Conservation (phyloP, 495 filamentous ascomycete genomes). For the Endocarpon pusillum region DNA sequence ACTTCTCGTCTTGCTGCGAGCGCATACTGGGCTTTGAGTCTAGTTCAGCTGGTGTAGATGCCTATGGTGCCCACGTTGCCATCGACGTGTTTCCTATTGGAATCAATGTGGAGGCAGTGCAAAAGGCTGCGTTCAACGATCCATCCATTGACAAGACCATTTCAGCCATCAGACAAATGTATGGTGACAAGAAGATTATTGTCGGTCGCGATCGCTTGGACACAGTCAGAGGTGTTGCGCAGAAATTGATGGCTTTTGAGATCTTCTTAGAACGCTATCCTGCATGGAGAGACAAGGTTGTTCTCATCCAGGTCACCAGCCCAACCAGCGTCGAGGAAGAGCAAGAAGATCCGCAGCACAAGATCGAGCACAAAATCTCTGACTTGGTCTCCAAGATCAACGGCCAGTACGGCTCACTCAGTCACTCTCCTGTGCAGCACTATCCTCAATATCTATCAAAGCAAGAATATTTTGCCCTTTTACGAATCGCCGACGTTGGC, state of each 20-base stretch:
- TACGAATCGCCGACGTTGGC: conserved; percentile 73
- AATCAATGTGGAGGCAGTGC: conserved; percentile 59
- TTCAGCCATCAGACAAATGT: conserved; percentile 46
- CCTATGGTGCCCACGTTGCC: conserved; percentile 71
- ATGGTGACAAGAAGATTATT: conserved; percentile 74
- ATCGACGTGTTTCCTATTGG: conserved; percentile 86
- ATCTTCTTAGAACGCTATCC: conserved; percentile 74
- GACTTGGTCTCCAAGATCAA: conserved; percentile 83
- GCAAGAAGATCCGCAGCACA: conserved; percentile 47
- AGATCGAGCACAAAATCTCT: conserved; percentile 66
- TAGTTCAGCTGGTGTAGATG: conserved; percentile 62
- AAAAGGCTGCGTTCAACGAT: conserved; percentile 50
- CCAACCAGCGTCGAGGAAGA: conserved; percentile 62
- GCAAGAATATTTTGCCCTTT: conserved; percentile 79
- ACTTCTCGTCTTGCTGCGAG: conserved; percentile 84
- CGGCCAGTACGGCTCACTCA: conserved; percentile 66
- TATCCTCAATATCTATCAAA: conserved; percentile 77
- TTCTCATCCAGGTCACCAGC: conserved; percentile 85
- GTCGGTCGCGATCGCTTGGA: conserved; percentile 88
- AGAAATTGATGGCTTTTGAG: conserved; percentile 88
- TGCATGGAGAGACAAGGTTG: conserved; percentile 80
- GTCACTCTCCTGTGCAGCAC: conserved; percentile 77
- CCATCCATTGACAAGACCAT: conserved; percentile 50
- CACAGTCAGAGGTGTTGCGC: conserved; percentile 72
- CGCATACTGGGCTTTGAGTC: conserved; percentile 75